Evolutionary conservation across 805 yeast species (phyloP), one percentile per base, ranked within the genome.

Genomic region (Candida methanosorbosa): DNA sequence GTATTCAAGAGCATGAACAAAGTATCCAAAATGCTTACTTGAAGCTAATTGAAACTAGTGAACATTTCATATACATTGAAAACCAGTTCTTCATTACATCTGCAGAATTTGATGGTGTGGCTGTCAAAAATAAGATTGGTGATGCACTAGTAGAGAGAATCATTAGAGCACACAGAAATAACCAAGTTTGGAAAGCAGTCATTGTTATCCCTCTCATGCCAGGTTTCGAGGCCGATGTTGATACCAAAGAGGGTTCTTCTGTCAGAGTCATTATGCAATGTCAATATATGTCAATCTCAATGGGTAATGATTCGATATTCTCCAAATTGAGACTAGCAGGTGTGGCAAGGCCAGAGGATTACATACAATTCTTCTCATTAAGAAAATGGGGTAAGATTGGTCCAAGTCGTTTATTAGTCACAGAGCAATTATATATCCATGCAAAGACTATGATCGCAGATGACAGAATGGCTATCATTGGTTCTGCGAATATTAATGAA

Each of bases 121-220:
- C 76, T 17, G 82, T 92, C 36, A 79, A 84, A 45, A 92, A 92
- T 57, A 70, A 85, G 52, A 82, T 92, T 44, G 98, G 95, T 27
- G 95, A 90, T 66, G 99, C 99, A 0, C 66, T 92, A 30, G 97
- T 92, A n/a, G 97, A 92, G 56, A 70, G 99, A 49, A 88, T 90
- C 36, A 81, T 88, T 23, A 70, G 87, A 31, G 98, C 98, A 0
- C 82, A 84, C 51, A 71, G 73, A 39, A 82, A 79, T 39, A 75
- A 76, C 5, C 81, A 75, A 35, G 57, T 64, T 9, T 92, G 99
- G 99, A 79, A 78, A 42, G 97, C 97, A 1, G 73, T 86, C 18
- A 81, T 92, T 40, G 70, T 92, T 9, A 86, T 92, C 42, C 99
- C 99, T 3, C 66, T 92, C 44, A 86, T 92, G 92, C 99, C 99